Base-by-base conservation (phyloP, 352 stramenopile genomes). In the Globisporangium apiculatum region DNA sequence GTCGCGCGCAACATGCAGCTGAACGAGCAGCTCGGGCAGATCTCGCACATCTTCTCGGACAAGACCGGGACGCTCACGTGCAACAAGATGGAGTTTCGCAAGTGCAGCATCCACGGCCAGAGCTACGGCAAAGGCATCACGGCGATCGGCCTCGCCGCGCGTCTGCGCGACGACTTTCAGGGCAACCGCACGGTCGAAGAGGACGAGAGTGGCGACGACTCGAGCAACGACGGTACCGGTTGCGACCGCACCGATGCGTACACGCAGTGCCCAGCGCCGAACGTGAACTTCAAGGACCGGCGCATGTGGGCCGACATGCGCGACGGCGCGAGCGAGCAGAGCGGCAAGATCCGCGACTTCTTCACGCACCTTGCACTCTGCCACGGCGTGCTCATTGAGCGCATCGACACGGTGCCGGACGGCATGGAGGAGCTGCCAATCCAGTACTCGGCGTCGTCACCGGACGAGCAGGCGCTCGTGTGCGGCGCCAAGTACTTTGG, bases 31-130 rank as follows among this genome's bases (percentile, higher is more conserved):
- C 68, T 95, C 10, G 86, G 86, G 5, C 79, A 95, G 53, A 93
- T 99, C 51, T 95, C 97, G 49, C 98, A 99, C 69, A 96, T 99
- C 24, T 99, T 99, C 68, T 98, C 79, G 1, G 85, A 95, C 62
- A 95, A 95, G 56, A 95, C 86, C 0, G 85, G 85, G 15, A 95
- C 86, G 0, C 64, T 95, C 0, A 95, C 86, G 2, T 94, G 85
- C 66, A 95, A 95, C 68, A 87, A 86, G 57, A 95, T 95, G 86
- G 86, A 95, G 60, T 95, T 95, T 59, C 81, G 86, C 31, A 95
- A 95, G 65, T 94, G 83, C 61, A 90, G 75, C 31, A 89, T 95
- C 54, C 75, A 78, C 50, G 86, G 86, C 6, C 68, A 73, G 15
- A 87, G 72, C 36, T 95, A 95, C 58, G 86, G 86, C 42, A 92